Conservation (phyloP, 768 basidiomycete genomes). For the Collybia nuda region DNA sequence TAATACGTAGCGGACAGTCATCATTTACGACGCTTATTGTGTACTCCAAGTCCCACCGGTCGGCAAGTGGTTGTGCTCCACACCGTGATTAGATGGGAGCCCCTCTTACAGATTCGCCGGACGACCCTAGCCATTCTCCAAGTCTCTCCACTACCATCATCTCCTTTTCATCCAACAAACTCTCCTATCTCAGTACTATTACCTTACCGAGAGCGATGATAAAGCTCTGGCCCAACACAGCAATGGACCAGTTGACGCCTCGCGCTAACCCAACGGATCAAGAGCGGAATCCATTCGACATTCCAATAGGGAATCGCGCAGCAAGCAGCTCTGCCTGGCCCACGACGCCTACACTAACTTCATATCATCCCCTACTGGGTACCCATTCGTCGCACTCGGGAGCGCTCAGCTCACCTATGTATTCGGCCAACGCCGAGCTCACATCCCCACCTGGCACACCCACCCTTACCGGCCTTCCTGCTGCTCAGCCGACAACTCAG, state of each 20-base stretch:
- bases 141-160: conserved; percentile 9
- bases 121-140: not conserved
- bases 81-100: conserved; percentile 1
- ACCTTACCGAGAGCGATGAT: conserved; percentile 48
- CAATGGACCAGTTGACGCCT: conserved; percentile 62
- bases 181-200: conserved; percentile 17
- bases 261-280: conserved; percentile 39
- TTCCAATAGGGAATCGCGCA: conserved; percentile 4
- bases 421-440: conserved; percentile 43
- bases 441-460: conserved; percentile 39
- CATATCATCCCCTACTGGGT: conserved; percentile 37
- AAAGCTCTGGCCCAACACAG: conserved; percentile 61
- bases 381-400: conserved; percentile 20
- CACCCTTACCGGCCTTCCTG: conserved; percentile 41
- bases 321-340: conserved; percentile 13
- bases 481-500: conserved; percentile 54
- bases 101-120: not conserved
- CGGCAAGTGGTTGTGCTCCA: conserved; percentile 9
- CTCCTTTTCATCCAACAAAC: conserved; percentile 12
- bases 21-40: no score
- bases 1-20: no score
- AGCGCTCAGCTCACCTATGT: conserved; percentile 28
- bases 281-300: conserved; percentile 65
- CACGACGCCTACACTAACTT: conserved; percentile 27
- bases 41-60: not conserved